phyloP scores from a whole-genome alignment of 2,329 filamentous ascomycete species.

The Fusarium nodosum region DNA sequence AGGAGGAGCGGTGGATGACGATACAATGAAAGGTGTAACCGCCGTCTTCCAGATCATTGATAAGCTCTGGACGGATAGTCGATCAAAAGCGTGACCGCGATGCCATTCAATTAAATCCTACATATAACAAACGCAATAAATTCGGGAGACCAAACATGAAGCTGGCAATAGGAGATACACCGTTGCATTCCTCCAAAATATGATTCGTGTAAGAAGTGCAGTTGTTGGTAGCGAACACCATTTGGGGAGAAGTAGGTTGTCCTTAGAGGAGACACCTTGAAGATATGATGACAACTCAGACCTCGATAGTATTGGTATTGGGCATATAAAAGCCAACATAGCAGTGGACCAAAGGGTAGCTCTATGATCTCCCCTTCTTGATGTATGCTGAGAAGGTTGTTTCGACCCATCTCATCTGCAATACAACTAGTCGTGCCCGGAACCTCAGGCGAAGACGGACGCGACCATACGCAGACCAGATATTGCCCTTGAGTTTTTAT shows the following conservation, averaged over 20 bases:
- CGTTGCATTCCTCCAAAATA: not conserved
- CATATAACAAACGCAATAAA: not conserved
- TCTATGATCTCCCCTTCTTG: not conserved
- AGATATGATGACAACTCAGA: not conserved
- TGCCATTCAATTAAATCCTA: not conserved
- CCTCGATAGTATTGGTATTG: not conserved
- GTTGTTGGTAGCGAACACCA: not conserved
- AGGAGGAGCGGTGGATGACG: constrained; percentile 77
- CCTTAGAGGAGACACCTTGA: not conserved
- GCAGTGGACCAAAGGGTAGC: not conserved
- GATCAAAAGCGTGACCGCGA: constrained; percentile 51
- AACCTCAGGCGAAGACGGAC: not conserved
- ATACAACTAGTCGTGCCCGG: not conserved
- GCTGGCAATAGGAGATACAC: not conserved
- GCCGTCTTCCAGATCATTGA: constrained; percentile 94
- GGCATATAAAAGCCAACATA: not conserved
- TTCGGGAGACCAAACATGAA: not conserved
- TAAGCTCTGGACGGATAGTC: constrained; percentile 77
- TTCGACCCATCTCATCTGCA: not conserved
- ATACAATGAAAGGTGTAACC: constrained; percentile 83
- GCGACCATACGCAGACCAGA: not conserved
- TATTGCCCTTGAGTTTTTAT: not conserved
- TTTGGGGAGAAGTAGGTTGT: not conserved
- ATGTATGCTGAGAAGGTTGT: not conserved
- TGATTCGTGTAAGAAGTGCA: not conserved